Conservation (phyloP, 2,329 filamentous ascomycete genomes). For the Tolypocladium cylindrosporum region DNA sequence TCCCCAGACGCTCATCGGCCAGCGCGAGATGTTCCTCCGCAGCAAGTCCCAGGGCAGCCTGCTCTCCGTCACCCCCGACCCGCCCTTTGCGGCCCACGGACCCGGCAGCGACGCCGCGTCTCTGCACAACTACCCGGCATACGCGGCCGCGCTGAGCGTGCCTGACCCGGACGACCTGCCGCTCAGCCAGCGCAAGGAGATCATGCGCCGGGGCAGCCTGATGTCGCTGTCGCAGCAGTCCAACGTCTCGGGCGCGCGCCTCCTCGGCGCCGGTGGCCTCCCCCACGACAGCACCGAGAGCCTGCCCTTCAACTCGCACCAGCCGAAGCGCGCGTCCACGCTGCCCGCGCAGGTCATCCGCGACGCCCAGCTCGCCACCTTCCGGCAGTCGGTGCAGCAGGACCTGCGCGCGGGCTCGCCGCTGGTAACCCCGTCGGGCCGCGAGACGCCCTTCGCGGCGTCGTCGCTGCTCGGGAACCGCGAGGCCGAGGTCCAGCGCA, state of each 20-base stretch:
- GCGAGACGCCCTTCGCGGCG: constrained; percentile 28
- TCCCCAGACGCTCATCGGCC: constrained; percentile 45
- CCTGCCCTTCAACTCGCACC: constrained; percentile 41
- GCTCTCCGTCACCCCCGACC: constrained; percentile 15
- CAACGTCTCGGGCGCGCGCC: not conserved
- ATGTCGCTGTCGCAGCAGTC: constrained; percentile 14
- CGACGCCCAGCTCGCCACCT: constrained; percentile 53
- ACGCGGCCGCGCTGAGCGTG: constrained; percentile 14
- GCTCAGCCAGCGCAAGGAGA: constrained; percentile 54
- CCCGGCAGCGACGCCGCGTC: constrained; percentile 31
- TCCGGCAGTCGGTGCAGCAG: constrained; percentile 54
- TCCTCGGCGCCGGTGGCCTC: constrained; percentile 5
- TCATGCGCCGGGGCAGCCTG: constrained; percentile 46
- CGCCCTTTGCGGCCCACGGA: constrained; percentile 12
- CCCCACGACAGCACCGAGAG: constrained; percentile 19
- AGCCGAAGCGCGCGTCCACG: constrained; percentile 37
- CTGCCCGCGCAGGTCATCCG: constrained; percentile 33
- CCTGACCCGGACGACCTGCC: constrained; percentile 58
- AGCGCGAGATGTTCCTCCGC: constrained; percentile 44
- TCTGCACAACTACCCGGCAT: constrained; percentile 24
- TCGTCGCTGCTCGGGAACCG: constrained; percentile 22
- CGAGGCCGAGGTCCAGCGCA: constrained; percentile 32
- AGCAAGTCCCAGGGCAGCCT: constrained; percentile 38
- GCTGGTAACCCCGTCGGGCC: constrained; percentile 19
- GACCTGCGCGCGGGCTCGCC: constrained; percentile 42